phyloP scores from a whole-genome alignment of 441 rosid genomes.

The Gossypium aridum region DNA sequence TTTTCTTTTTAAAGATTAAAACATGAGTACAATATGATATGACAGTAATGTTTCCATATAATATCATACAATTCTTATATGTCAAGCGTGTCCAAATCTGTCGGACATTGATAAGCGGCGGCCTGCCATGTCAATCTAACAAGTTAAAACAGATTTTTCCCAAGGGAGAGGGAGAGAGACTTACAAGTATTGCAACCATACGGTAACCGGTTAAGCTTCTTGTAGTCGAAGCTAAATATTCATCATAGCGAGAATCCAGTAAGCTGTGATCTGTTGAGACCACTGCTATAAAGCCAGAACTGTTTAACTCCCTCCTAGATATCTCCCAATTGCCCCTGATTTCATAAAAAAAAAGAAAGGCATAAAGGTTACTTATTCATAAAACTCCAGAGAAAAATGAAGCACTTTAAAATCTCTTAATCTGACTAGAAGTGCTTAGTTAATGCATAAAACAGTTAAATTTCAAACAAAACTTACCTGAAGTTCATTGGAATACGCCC shows the following conservation, averaged over 20 bases:
- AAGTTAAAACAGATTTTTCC: background rate
- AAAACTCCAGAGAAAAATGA: background rate
- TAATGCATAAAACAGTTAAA: background rate
- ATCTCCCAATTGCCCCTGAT: constrained; percentile 74
- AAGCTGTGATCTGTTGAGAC: constrained; percentile 60
- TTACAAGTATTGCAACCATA: constrained; percentile 54
- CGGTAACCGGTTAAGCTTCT: constrained; percentile 61
- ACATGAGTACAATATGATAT: background rate
- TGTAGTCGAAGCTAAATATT: constrained; percentile 43
- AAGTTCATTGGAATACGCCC: constrained; percentile 71
- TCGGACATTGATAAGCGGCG: background rate
- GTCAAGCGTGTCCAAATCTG: background rate
- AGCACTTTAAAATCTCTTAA: background rate
- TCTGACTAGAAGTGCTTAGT: background rate
- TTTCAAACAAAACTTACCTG: constrained; percentile 36
- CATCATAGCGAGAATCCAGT: constrained; percentile 33
- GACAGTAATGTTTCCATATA: background rate
- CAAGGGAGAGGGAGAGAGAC: constrained; percentile 13
- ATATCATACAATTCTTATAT: background rate
- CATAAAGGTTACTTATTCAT: background rate
- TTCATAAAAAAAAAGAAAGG: background rate
- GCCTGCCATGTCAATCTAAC: background rate
- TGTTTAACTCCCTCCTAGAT: constrained; percentile 45
- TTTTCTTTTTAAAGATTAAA: background rate
- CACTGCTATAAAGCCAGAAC: constrained; percentile 59